Evolutionary conservation across 2,329 filamentous ascomycete species (phyloP).

Genomic region (Leptodontidium sp.): DNA sequence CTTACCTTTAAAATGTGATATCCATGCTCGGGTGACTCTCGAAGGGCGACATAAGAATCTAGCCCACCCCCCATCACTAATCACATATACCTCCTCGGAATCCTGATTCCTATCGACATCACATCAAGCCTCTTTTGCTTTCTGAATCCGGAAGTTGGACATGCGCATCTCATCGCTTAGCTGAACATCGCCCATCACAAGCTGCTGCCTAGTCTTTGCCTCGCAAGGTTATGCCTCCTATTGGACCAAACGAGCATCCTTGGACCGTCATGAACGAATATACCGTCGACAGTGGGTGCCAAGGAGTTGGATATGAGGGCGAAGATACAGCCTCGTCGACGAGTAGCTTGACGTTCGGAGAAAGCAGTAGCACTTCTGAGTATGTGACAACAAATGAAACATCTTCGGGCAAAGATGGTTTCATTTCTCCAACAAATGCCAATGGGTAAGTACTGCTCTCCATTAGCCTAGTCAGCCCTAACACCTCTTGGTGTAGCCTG

Average conservation of each 20-base stretch:
- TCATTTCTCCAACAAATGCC: neutral
- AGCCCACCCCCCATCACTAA: neutral
- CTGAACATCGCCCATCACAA: neutral
- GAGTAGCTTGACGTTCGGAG: neutral
- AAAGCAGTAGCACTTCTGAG: neutral
- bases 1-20: neutral
- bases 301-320: neutral
- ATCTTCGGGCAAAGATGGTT: neutral
- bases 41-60: neutral
- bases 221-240: constrained; percentile 2
- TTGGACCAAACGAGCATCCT: neutral
- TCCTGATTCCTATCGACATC: neutral
- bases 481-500: neutral
- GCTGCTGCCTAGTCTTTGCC: neutral
- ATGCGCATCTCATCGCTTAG: neutral
- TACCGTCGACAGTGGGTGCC: neutral
- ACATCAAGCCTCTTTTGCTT: neutral
- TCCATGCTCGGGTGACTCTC: neutral
- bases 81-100: neutral
- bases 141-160: neutral
- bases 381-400: constrained; percentile 7
- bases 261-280: neutral
- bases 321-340: neutral
- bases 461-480: neutral
- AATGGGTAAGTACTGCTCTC: neutral